phyloP scores from a whole-genome alignment of 176 grass and related monocot genomes.

The Zea mays region Zm-B73-REFERENCE-NAM-5.0 NC_050101.1:106458001-106458500 shows the following conservation, averaged over 20 bases:
- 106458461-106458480: not conserved
- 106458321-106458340: not conserved
- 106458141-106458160: not conserved
- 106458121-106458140: too few relatives aligned
- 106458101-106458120: too few relatives aligned
- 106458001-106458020: too few relatives aligned
- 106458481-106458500: not conserved
- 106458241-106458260: conserved; percentile 6
- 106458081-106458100: too few relatives aligned
- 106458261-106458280: conserved; percentile 27
- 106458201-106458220: conserved; percentile 5
- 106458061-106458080: too few relatives aligned
- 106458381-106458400: not conserved
- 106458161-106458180: conserved; percentile 26
- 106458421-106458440: not conserved
- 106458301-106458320: not conserved
- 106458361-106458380: too few relatives aligned
- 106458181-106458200: conserved; percentile 26
- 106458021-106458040: too few relatives aligned
- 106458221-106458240: conserved; percentile 18
- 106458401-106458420: not conserved
- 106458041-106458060: too few relatives aligned
- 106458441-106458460: not conserved
- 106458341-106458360: not conserved
- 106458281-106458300: not conserved